Evolutionary conservation across 1,284 basidiomycete species (phyloP), one percentile per base, ranked within the genome.

Genomic region (Apiotrichum montevideense): DNA sequence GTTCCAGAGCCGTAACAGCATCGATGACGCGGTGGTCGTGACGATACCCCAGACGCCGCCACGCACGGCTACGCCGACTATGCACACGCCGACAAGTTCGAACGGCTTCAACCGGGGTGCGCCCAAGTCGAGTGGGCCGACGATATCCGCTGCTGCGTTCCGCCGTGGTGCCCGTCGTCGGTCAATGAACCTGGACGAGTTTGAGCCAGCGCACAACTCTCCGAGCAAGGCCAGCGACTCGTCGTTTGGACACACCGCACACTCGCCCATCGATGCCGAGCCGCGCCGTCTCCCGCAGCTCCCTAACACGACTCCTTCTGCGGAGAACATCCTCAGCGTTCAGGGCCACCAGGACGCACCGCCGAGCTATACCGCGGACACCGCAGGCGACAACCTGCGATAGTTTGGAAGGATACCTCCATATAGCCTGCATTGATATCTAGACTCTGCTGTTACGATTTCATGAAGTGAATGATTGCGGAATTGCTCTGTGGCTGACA

Each of bases 111-210:
- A 33, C 15, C 13, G 8, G 7, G 15, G 43, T 44, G 34, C 34
- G 15, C 15, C 46, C 11, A 9, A 21, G 39, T 32, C 42, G 40
- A 9, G 7, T 14, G 50, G 9, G 51, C 42, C 43, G 8, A 35
- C 14, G 32, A 55, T 55, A 7, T 51, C 54, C 10, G 54, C 54
- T n/a, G 54, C 54, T n/a, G 54, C 54, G 4, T 55, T 55, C 42
- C 33, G 54, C 15, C 39, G 54, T 13, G 47, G 47, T n/a, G 42
- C 34, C 2, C 52, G 52, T 29, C 44, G 41, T n/a, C 35, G 47
- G 37, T 39, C 37, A 13, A 39, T 13, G 13, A 39, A 39, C 37
- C 13, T 39, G 7, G 37, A 39, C 37, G 37, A 39, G 8, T 8
- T 13, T 7, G 37, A 39, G 8, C 13, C 37, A 13, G 7, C 37